Percentiles rank a stretch among this genome's conserved stretches.
phyloP scores from a whole-genome alignment of 2,329 filamentous ascomycete genomes.

The Harringtonia lauricola region DNA sequence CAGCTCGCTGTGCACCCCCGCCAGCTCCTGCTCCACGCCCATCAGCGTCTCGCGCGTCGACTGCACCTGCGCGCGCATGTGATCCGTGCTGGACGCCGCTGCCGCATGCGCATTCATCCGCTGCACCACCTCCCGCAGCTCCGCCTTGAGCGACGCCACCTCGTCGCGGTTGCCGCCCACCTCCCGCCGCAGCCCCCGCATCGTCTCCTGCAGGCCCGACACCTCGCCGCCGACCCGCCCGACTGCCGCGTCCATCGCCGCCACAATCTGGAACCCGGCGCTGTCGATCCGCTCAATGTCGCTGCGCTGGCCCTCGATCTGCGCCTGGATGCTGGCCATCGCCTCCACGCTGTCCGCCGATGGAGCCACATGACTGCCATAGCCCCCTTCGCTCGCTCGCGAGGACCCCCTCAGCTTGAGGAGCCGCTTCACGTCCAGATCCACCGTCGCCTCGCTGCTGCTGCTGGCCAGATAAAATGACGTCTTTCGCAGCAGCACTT shows the following conservation, averaged over 20 bases:
- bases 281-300: slow-evolving; percentile 25
- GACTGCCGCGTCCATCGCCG: slow-evolving; percentile 24
- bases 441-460: slow-evolving; percentile 8
- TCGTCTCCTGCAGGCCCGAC: slow-evolving; percentile 18
- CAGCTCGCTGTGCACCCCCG: slow-evolving; percentile 14
- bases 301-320: slow-evolving; percentile 22
- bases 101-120: too few species aligned
- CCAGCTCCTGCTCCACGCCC: slow-evolving; percentile 14
- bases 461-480: slow-evolving; percentile 18
- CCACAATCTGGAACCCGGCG: slow-evolving; percentile 24
- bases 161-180: slow-evolving; percentile 14
- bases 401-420: slow-evolving; percentile 19
- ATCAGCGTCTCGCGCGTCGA: not conserved
- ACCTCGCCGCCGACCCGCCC: slow-evolving; percentile 23
- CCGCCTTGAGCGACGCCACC: slow-evolving; percentile 16
- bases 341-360: not conserved
- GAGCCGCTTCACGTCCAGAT: slow-evolving; percentile 21
- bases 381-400: not conserved
- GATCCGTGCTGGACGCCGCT: too few species aligned
- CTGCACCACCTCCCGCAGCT: slow-evolving; percentile 12
- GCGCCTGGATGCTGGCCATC: slow-evolving; percentile 19
- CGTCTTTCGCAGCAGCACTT: slow-evolving; percentile 22
- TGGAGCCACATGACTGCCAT: too few species aligned
- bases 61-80: too few species aligned
- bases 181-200: slow-evolving; percentile 17